phyloP scores from a whole-genome alignment of 2,329 filamentous ascomycete genomes.

The Fusarium pininemorale region DNA sequence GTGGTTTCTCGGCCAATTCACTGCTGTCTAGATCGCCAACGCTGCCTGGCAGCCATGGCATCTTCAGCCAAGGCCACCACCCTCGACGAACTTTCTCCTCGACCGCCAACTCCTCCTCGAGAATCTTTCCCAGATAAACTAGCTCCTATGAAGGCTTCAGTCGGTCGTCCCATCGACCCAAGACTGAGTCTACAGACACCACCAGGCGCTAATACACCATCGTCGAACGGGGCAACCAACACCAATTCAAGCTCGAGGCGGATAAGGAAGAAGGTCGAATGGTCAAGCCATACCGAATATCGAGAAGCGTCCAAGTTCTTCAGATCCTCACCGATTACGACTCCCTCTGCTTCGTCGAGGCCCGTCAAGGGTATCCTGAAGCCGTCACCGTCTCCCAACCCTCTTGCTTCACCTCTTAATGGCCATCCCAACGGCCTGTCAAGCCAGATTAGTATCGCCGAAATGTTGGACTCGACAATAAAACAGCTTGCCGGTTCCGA shows the following conservation, averaged over 20 bases:
- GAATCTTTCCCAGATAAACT: conserved; percentile 56
- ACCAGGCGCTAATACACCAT: conserved; percentile 58
- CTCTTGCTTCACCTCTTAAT: conserved; percentile 53
- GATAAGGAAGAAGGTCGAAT: conserved; percentile 64
- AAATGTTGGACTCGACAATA: conserved; percentile 86
- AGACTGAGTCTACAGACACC: conserved; percentile 59
- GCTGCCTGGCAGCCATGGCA: conserved; percentile 54
- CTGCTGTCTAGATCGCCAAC: conserved; percentile 52
- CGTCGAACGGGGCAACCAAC: conserved; percentile 52
- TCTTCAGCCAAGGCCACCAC: conserved; percentile 52
- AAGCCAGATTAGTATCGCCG: conserved; percentile 67
- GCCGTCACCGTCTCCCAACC: conserved; percentile 61
- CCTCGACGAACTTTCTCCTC: conserved; percentile 63
- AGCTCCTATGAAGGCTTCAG: conserved; percentile 47
- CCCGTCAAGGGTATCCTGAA: conserved; percentile 82
- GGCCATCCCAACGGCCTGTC: conserved; percentile 52
- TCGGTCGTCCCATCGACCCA: conserved; percentile 51
- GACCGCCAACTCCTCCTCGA: conserved; percentile 75
- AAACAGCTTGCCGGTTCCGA: conserved; percentile 82
- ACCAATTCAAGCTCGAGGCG: conserved; percentile 56
- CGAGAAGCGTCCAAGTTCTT: conserved; percentile 48
- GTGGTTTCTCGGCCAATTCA: conserved; percentile 40
- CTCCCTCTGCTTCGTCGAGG: conserved; percentile 53
- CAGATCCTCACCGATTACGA: conserved; percentile 53
- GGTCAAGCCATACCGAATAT: conserved; percentile 64